Percentiles rank a stretch among this genome's conserved stretches.
phyloP scores from a whole-genome alignment of 2,329 filamentous ascomycete species.

The Simplicillium sp. region DNA sequence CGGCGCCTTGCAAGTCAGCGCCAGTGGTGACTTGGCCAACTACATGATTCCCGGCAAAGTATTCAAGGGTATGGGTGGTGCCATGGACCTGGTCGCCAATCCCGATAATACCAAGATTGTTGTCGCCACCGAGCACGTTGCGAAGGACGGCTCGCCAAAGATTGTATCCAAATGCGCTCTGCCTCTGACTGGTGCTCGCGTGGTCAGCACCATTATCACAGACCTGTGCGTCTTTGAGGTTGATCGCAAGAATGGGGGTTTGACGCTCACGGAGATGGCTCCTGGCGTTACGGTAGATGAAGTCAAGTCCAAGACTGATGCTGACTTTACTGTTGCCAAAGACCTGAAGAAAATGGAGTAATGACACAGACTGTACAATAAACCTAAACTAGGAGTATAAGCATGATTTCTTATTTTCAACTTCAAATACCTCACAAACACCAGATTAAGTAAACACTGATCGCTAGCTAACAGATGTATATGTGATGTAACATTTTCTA shows the following conservation, averaged over 20 bases:
- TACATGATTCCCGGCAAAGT: constrained; percentile 88
- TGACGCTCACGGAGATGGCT: constrained; percentile 63
- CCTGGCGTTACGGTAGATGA: constrained; percentile 60
- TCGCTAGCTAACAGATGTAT: no score
- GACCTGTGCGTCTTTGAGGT: constrained; percentile 69
- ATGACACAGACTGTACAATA: not conserved
- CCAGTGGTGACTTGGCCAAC: constrained; percentile 72
- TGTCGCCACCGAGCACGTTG: constrained; percentile 60
- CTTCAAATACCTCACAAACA: no score
- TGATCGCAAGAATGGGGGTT: constrained; percentile 47
- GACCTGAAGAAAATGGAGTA: constrained; percentile 39
- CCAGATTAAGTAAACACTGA: no score
- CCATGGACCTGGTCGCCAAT: constrained; percentile 66
- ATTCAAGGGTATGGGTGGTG: constrained; percentile 79
- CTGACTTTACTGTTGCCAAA: constrained; percentile 53
- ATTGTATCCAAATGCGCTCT: constrained; percentile 54
- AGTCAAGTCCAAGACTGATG: constrained; percentile 60
- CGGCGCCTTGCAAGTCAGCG: constrained; percentile 71
- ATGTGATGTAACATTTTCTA: no score
- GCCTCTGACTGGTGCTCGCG: constrained; percentile 55
- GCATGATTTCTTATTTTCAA: no score
- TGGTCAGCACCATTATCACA: constrained; percentile 65
- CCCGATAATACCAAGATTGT: constrained; percentile 64
- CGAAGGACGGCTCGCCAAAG: constrained; percentile 59
- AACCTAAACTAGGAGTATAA: no score